Evolutionary conservation across 331 rosid genomes (phyloP), one percentile per base, ranked within the genome.

Genomic region (Rosa hybrid): DNA sequence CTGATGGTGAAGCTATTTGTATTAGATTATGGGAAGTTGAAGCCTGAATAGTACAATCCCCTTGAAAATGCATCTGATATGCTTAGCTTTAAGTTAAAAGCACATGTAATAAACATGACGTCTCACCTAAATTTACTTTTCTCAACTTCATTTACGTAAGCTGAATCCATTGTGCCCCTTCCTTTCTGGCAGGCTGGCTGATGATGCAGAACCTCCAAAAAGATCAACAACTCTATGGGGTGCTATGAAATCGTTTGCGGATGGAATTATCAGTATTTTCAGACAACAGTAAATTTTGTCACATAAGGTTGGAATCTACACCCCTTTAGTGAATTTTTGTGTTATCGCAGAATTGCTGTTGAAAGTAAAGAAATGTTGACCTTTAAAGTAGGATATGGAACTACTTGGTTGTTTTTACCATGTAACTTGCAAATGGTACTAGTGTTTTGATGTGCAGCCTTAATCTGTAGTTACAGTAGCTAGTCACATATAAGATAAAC

Each of bases 231-330:
- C 86, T 80, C 80, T 92, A 23, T 89, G 94, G 97, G 92, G 84
- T 56, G 91, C 81, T 86, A 76, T 92, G 68, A 92, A 87, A 89
- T 86, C 91, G 78, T 78, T 92, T 79, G 96, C 96, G 16, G 87
- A 84, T 75, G 88, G 87, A 56, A 38, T 92, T 77, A 34, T 91
- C 62, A 87, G 83, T 81, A 74, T 88, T 11, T 92, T 92, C 90
- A 89, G 83, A 82, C 85, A 83, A 42, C 70, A 57, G 23, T 92
- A 80, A 86, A 81, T 76, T 4, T 59, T 30, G 39, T 62, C 39
- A 64, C 70, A 6, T 38, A 20, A 38, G 71, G 71, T 67, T 13
- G 23, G 46, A 18, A 34, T 63, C 42, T 27, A 21, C 8, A 30
- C 34, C 34, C 34, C 34, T 64, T 44, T 30, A 44, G 39, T 64